Percentiles rank a stretch among this genome's conserved stretches.
These are phyloP conservation scores for Monosporascus cannonballus DNA, from an alignment of 2,329 filamentous ascomycete species.

Conservation along the genomic window DNA sequence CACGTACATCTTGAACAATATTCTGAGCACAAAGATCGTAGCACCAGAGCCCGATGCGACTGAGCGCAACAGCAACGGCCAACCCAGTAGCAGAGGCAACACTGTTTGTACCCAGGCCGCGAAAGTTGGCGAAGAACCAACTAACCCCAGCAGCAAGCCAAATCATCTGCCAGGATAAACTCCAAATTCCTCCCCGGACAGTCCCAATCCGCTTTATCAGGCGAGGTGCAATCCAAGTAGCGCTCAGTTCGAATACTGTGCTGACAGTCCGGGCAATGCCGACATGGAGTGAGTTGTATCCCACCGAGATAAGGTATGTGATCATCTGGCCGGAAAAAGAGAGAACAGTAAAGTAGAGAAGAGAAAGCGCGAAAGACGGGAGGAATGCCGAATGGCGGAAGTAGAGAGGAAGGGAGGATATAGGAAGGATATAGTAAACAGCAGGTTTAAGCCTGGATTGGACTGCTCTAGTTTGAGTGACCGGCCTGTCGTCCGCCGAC, in stretches of 20 bases:
- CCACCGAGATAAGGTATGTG: constrained; percentile 52
- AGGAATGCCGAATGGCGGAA: constrained; percentile 49
- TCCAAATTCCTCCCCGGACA: constrained; percentile 64
- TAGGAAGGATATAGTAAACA: constrained; percentile 14
- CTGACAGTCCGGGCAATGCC: constrained; percentile 47
- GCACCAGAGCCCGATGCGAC: constrained; percentile 54
- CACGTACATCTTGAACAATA: constrained; percentile 53
- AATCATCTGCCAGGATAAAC: constrained; percentile 59
- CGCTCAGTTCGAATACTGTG: constrained; percentile 50
- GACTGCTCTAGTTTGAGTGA: background rate
- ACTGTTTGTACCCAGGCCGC: constrained; percentile 1
- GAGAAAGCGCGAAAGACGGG: constrained; percentile 46
- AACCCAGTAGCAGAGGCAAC: constrained; percentile 40
- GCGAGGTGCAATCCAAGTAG: constrained; percentile 54
- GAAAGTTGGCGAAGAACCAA: constrained; percentile 32
- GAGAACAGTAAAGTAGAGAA: constrained; percentile 48
- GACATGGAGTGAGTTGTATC: constrained; percentile 45
- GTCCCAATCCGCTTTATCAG: constrained; percentile 50
- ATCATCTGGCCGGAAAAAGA: constrained; percentile 58
- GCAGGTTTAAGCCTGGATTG: background rate
- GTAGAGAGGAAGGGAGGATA: constrained; percentile 36
- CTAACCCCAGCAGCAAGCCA: constrained; percentile 41
- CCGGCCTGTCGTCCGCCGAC: background rate
- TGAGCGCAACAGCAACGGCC: constrained; percentile 45
- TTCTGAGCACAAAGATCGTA: constrained; percentile 56